Percentiles rank a stretch among this genome's conserved stretches.
phyloP scores from a whole-genome alignment of 148 eudicot genomes.

The Fagopyrum esculentum region DNA sequence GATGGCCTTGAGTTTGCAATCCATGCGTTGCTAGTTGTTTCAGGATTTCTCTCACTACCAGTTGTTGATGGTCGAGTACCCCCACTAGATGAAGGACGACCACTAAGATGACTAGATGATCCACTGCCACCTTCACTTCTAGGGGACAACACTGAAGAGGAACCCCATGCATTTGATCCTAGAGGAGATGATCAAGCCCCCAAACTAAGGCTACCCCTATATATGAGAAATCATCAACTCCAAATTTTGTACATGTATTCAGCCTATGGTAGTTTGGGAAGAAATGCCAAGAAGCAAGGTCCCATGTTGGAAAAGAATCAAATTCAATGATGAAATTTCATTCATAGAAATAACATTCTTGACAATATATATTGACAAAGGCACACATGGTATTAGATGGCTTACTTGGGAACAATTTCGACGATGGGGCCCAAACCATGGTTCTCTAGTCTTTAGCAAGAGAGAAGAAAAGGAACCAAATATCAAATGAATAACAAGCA shows the following conservation, averaged over 20 bases:
- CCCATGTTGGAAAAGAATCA: background rate
- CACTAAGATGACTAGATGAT: constrained; percentile 66
- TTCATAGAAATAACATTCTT: background rate
- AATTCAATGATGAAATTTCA: background rate
- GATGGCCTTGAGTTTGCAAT: constrained; percentile 81
- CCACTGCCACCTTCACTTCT: constrained; percentile 58
- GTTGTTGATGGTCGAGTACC: constrained; percentile 91
- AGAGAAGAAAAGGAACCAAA: background rate
- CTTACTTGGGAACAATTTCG: constrained; percentile 99
- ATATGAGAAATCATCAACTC: constrained; percentile 7
- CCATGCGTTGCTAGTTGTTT: constrained; percentile 59
- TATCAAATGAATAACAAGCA: background rate
- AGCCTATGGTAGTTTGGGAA: background rate
- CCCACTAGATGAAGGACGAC: constrained; percentile 91
- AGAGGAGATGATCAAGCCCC: constrained; percentile 84
- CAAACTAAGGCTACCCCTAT: constrained; percentile 90
- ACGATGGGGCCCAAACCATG: constrained; percentile 93
- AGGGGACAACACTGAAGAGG: constrained; percentile 62
- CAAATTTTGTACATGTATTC: background rate
- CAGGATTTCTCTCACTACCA: constrained; percentile 74
- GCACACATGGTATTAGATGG: background rate
- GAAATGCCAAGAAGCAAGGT: background rate
- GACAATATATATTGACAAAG: background rate
- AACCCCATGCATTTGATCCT: constrained; percentile 72
- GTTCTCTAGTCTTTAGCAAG: constrained; percentile 75